Conservation (phyloP, 2,329 filamentous ascomycete species). For the Alternaria dauci region DNA sequence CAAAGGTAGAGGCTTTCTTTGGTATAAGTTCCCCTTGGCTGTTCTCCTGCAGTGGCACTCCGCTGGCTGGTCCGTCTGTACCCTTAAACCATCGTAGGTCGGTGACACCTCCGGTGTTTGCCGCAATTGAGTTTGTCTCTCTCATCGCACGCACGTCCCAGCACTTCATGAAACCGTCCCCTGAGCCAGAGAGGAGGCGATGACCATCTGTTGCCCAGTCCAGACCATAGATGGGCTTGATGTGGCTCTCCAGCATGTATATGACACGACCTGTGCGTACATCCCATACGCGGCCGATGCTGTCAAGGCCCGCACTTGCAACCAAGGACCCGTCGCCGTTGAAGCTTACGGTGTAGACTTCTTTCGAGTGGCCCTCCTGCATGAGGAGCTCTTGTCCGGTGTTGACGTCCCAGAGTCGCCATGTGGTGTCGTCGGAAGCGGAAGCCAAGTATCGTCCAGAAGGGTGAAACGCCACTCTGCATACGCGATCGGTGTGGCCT, state of each 20-base stretch:
- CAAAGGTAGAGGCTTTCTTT: slow-evolving; percentile 89
- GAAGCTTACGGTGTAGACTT: slow-evolving; percentile 90
- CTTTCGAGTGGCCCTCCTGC: slow-evolving; percentile 93
- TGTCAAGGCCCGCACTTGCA: slow-evolving; percentile 92
- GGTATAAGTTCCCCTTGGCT: slow-evolving; percentile 71
- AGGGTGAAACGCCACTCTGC: slow-evolving; percentile 92
- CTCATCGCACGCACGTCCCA: slow-evolving; percentile 95
- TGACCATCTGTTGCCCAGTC: slow-evolving; percentile 94
- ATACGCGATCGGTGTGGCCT: slow-evolving; percentile 87
- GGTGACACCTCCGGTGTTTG: slow-evolving; percentile 89
- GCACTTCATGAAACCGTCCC: slow-evolving; percentile 95
- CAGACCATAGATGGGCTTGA: slow-evolving; percentile 90
- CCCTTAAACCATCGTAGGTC: slow-evolving; percentile 96
- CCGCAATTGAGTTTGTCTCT: slow-evolving; percentile 83
- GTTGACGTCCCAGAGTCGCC: slow-evolving; percentile 94
- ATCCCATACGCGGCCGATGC: slow-evolving; percentile 95
- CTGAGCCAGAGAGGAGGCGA: slow-evolving; percentile 89
- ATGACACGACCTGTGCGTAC: slow-evolving; percentile 89
- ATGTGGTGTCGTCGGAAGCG: slow-evolving; percentile 94
- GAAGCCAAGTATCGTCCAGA: slow-evolving; percentile 89
- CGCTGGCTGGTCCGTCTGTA: slow-evolving; percentile 74
- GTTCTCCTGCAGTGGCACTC: slow-evolving; percentile 66
- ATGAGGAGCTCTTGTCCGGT: slow-evolving; percentile 83
- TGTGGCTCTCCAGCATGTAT: slow-evolving; percentile 93
- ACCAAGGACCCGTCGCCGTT: slow-evolving; percentile 90